phyloP scores from a whole-genome alignment of 257 asterid genomes.

The Primulina tabacum region DNA sequence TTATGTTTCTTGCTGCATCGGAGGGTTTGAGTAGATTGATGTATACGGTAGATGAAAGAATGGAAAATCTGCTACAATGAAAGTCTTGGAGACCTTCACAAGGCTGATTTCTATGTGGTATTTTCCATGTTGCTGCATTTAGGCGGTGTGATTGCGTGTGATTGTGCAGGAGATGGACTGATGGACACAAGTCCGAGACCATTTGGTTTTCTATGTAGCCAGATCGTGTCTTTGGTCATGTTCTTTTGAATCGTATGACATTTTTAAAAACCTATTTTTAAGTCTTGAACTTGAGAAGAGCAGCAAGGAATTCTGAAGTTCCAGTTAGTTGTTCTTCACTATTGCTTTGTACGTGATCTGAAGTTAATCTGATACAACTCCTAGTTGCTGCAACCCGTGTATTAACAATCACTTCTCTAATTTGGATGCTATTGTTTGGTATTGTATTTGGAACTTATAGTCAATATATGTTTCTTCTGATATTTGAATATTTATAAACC shows the following conservation, averaged over 20 bases:
- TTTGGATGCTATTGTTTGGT: not conserved
- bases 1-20: not conserved
- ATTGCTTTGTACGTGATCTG: not conserved
- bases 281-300: not conserved
- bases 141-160: not conserved
- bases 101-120: not conserved
- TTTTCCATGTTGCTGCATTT: constrained; percentile 12
- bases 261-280: not conserved
- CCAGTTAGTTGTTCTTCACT: not conserved
- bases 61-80: not conserved
- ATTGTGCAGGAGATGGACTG: not conserved
- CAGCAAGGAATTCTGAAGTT: not conserved
- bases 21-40: not conserved
- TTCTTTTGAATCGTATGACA: not conserved
- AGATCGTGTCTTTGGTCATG: not conserved
- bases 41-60: constrained; percentile 14
- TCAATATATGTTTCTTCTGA: no score
- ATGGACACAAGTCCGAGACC: not conserved
- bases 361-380: not conserved
- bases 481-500: no score
- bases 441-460: not conserved
- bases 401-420: not conserved
- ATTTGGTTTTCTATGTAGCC: not conserved
- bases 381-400: not conserved
- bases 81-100: not conserved